A percentile compares a stretch with the other conserved stretches of the same genome.
These are phyloP conservation scores for Sechiopsis laciniata DNA, from an alignment of 306 rosid species.

Conservation along the genomic window DNA sequence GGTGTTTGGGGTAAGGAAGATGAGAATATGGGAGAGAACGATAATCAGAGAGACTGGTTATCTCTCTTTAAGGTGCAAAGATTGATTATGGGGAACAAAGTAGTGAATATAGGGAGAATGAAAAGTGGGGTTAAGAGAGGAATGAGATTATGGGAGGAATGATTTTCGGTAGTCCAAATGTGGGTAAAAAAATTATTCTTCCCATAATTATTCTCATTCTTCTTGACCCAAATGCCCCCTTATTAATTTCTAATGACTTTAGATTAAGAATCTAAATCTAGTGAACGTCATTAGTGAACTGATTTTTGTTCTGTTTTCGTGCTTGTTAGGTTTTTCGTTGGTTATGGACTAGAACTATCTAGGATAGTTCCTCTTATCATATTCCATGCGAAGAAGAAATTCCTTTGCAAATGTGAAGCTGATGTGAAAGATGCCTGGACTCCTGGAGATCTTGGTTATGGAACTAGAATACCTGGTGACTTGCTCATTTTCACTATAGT, in stretches of 20 bases:
- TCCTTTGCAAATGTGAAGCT: slow-evolving; percentile 70
- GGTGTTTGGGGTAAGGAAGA: too few relatives aligned
- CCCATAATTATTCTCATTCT: too few relatives aligned
- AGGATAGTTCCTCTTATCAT: slow-evolving; percentile 80
- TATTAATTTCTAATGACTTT: not conserved
- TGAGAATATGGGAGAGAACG: too few relatives aligned
- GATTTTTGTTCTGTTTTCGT: slow-evolving; percentile 1
- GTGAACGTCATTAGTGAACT: slow-evolving; percentile 11
- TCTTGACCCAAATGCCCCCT: too few relatives aligned
- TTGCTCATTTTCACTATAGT: slow-evolving; percentile 70
- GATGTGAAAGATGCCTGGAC: slow-evolving; percentile 79
- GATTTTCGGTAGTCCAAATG: too few relatives aligned
- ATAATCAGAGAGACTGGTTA: too few relatives aligned
- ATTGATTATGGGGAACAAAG: too few relatives aligned
- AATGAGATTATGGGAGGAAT: too few relatives aligned
- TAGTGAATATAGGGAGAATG: too few relatives aligned
- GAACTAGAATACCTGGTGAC: slow-evolving; percentile 75
- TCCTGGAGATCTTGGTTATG: slow-evolving; percentile 84
- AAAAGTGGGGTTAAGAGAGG: too few relatives aligned
- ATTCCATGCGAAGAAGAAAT: slow-evolving; percentile 84
- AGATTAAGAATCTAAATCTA: not conserved
- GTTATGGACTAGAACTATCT: slow-evolving; percentile 89
- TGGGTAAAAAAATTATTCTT: too few relatives aligned
- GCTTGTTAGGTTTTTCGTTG: slow-evolving; percentile 68
- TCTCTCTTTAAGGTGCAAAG: too few relatives aligned